Conservation (phyloP, 495 filamentous ascomycete genomes). For the Penicillium antarcticum region DNA sequence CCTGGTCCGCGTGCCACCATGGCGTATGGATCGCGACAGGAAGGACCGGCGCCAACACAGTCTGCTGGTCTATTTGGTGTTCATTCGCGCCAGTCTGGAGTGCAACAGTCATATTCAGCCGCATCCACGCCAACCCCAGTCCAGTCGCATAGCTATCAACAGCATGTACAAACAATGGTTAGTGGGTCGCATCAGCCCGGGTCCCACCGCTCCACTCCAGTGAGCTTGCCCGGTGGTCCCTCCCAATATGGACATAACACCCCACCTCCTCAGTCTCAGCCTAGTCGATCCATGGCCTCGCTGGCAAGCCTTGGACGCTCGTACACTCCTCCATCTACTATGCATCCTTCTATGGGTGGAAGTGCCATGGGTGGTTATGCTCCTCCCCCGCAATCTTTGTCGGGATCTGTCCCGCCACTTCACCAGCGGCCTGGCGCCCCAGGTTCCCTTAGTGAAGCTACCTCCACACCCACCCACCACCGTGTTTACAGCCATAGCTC, state of each 20-base stretch:
- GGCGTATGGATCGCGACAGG: conserved; percentile 32
- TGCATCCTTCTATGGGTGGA: conserved; percentile 30
- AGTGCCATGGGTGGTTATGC: conserved; percentile 31
- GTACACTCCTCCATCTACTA: conserved; percentile 37
- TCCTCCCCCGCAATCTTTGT: conserved; percentile 20
- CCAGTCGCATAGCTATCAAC: conserved; percentile 33
- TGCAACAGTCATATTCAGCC: conserved; percentile 26
- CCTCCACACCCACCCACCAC: conserved; percentile 31
- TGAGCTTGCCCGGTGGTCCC: conserved; percentile 22
- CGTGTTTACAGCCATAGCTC: conserved; percentile 44
- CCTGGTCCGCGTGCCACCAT: conserved; percentile 33
- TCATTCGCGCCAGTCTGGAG: conserved; percentile 25
- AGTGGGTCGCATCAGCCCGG: conserved; percentile 35
- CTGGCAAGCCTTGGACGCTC: conserved; percentile 35
- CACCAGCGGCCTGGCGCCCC: conserved; percentile 32
- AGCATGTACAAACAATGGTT: conserved; percentile 42
- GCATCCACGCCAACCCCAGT: conserved; percentile 22
- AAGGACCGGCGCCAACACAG: conserved; percentile 31
- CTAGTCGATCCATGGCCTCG: conserved; percentile 30
- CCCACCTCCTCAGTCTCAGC: conserved; percentile 33
- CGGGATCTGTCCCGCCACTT: conserved; percentile 29
- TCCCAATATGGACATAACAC: conserved; percentile 37
- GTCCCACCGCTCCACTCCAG: conserved; percentile 32
- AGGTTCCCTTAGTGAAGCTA: conserved; percentile 22
- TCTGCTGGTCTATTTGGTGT: conserved; percentile 33